Evolutionary conservation across 73 alveolate species (phyloP).

Genomic region (Effrenium voratum): DNA sequence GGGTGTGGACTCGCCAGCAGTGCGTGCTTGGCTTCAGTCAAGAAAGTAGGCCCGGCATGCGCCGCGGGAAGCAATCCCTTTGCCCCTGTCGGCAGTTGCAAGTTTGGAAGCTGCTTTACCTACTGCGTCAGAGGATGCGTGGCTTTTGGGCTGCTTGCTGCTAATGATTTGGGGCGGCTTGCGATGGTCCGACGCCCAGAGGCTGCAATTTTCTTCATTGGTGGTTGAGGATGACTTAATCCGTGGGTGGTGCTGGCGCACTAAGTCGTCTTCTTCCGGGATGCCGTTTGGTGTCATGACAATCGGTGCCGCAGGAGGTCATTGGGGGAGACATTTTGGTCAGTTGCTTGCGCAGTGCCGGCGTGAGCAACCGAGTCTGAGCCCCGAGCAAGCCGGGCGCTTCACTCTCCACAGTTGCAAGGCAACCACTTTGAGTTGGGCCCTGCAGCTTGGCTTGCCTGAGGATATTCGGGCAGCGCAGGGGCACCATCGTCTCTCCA

Average conservation of each 20-base stretch:
- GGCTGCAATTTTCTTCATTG: neutral
- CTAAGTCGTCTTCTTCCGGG: neutral
- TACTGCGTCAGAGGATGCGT: neutral
- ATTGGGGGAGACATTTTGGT: neutral
- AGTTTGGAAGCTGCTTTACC: neutral
- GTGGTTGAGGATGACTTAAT: neutral
- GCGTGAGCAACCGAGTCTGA: neutral
- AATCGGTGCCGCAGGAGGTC: neutral
- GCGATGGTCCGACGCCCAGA: neutral
- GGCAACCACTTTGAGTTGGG: neutral
- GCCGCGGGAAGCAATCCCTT: neutral
- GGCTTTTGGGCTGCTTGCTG: neutral
- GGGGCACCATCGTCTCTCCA: neutral
- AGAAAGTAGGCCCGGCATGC: neutral
- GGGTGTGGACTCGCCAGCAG: neutral
- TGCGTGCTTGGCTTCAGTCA: neutral
- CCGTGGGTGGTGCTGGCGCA: constrained; percentile 44
- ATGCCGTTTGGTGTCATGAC: neutral
- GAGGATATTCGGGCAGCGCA: neutral
- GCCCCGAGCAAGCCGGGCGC: neutral
- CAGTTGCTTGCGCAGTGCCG: neutral
- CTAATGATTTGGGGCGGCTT: neutral
- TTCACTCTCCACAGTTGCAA: constrained; percentile 12
- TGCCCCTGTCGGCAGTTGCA: neutral
- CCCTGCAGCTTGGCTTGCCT: neutral